These are phyloP conservation scores for Backusella morwellensis DNA, from an alignment of 192 early-diverging fungal genomes.

Conservation along the genomic window DNA sequence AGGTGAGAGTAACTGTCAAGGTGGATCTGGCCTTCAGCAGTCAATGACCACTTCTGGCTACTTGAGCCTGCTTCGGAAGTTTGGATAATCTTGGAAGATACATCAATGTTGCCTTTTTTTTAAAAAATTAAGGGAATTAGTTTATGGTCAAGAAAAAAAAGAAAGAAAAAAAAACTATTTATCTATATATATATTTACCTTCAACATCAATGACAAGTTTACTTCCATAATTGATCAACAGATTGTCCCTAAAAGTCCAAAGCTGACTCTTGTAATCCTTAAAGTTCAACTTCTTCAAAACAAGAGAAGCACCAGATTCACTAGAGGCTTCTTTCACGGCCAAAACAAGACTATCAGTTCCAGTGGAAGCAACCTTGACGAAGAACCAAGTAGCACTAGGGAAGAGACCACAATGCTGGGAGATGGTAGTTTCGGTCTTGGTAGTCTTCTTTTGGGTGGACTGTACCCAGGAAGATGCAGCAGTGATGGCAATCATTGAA, in stretches of 20 bases:
- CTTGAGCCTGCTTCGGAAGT: conserved; percentile 2
- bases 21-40: conserved; percentile 22
- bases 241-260: conserved; percentile 22
- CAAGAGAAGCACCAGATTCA: not conserved
- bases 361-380: conserved; percentile 16
- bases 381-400: conserved; percentile 24
- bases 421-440: conserved; percentile 5
- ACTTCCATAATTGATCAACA: conserved; percentile 31
- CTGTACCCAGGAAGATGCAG: conserved; percentile 8
- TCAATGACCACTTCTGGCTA: conserved; percentile 25
- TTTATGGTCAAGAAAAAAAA: not conserved
- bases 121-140: not conserved
- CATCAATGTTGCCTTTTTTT: not conserved
- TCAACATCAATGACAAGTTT: conserved; percentile 17
- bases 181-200: not conserved
- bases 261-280: conserved; percentile 23
- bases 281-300: conserved; percentile 20
- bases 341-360: conserved; percentile 20
- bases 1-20: conserved; percentile 8
- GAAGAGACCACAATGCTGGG: conserved; percentile 23
- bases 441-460: conserved; percentile 7
- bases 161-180: not conserved
- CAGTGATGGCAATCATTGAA: conserved; percentile 10
- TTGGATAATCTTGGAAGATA: not conserved
- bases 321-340: conserved; percentile 6